Conservation (phyloP, 495 filamentous ascomycete species). For the Mycothermus thermophilus region DNA sequence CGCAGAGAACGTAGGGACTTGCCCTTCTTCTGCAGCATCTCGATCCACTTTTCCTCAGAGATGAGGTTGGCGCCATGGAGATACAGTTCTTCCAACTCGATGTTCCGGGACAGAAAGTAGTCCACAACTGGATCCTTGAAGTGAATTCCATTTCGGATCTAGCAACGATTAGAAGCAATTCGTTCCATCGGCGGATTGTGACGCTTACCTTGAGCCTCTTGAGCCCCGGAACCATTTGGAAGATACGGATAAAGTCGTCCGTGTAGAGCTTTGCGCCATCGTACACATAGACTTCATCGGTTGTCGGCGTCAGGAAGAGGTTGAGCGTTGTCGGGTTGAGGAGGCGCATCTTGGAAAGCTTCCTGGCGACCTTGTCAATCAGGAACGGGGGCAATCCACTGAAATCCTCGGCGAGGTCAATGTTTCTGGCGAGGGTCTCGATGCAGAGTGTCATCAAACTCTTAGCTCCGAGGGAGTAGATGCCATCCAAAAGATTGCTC, state of each 20-base stretch:
- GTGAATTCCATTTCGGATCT: constrained; percentile 71
- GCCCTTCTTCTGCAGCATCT: constrained; percentile 49
- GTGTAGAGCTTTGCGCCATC: constrained; percentile 63
- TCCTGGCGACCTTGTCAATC: constrained; percentile 62
- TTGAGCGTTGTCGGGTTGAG: constrained; percentile 55
- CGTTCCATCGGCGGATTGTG: too few species aligned
- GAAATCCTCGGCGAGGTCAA: constrained; percentile 68
- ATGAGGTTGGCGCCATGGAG: constrained; percentile 71
- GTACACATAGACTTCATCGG: constrained; percentile 57
- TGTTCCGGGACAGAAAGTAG: constrained; percentile 57
- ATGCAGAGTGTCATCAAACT: constrained; percentile 66
- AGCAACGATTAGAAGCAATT: too few species aligned
- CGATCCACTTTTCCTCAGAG: constrained; percentile 53
- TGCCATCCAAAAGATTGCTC: constrained; percentile 66
- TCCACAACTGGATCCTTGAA: constrained; percentile 72
- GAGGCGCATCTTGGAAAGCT: constrained; percentile 65
- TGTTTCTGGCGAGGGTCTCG: constrained; percentile 70
- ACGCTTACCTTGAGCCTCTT: constrained; percentile 52
- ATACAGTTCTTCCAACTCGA: constrained; percentile 46
- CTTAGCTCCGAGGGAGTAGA: constrained; percentile 53
- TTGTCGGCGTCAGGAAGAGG: constrained; percentile 59
- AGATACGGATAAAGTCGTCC: constrained; percentile 66
- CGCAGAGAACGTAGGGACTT: constrained; percentile 49
- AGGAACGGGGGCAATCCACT: constrained; percentile 57
- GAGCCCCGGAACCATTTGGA: constrained; percentile 56